Evolutionary conservation across 371 early-diverging fungal genomes (phyloP), one percentile per base, ranked within the genome.

Genomic region (Mucor irregularis): DNA sequence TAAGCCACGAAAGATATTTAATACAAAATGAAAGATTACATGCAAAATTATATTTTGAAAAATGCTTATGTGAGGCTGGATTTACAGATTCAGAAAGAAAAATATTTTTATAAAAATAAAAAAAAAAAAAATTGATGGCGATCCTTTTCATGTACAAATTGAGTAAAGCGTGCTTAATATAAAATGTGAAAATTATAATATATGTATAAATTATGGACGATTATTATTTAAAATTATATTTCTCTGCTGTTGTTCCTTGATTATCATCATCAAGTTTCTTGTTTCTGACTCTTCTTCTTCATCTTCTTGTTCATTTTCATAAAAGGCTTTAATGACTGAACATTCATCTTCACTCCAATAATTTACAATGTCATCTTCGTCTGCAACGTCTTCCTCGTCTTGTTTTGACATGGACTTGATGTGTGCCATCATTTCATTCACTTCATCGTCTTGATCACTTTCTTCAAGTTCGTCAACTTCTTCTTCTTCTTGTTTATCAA

Each of bases 271-370:
- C 13, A 42, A 13, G 13, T 42, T 42, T 42, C 42, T 31, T 30
- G 42, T 39, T 42, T 52, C 40, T 52, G 52, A 31, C 29, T 56
- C 30, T 5, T 40, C 47, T 17, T 56, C 56, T 17, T 56, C 56
- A 29, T 58, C 39, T 24, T 58, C 46, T 35, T 58, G 51, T 58
- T 58, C 58, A 13, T 58, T 58, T 58, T 58, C 58, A 45, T 52
- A 58, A 45, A 35, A 58, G 30, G 51, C 58, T 38, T 46, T 58
- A 13, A 58, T 43, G 11, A 58, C 37, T 11, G 44, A 42, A 29
- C 35, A 52, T 35, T 58, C 58, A 35, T 58, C 58, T 25, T 58
- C 51, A 30, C 52, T 52, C 58, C 58, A 58, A 51, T 51, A 58
- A 37, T 30, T 30, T 31, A 44, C 58, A 11, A 35, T 44, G 9